phyloP scores from a whole-genome alignment of 805 yeast species.

The Kodamaea neixiangensis region DNA sequence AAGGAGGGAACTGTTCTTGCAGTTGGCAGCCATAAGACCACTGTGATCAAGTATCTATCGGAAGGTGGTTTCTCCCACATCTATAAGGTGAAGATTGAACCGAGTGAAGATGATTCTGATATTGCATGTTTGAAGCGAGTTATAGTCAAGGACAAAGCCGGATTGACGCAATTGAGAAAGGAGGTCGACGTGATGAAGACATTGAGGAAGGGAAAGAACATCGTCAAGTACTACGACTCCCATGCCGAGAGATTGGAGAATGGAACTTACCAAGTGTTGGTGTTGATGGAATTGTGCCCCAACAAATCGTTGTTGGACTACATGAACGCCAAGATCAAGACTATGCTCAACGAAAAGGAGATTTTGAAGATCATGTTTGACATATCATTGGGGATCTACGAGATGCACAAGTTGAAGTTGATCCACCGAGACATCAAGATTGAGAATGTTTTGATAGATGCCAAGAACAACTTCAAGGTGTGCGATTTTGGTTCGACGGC shows the following conservation, averaged over 20 bases:
- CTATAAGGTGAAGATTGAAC: constrained; percentile 60
- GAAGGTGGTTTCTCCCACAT: constrained; percentile 82
- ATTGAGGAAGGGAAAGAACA: constrained; percentile 54
- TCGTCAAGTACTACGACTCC: constrained; percentile 73
- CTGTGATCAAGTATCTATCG: constrained; percentile 37
- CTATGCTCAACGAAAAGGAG: constrained; percentile 75
- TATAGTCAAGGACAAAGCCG: constrained; percentile 68
- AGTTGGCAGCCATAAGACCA: constrained; percentile 44
- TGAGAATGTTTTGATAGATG: constrained; percentile 86
- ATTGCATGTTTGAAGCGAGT: constrained; percentile 74
- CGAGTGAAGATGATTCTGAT: constrained; percentile 45
- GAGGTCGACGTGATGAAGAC: constrained; percentile 82
- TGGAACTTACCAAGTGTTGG: constrained; percentile 76
- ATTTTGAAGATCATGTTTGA: constrained; percentile 83
- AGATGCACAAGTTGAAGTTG: constrained; percentile 79
- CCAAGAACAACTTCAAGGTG: constrained; percentile 67
- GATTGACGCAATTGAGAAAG: constrained; percentile 62
- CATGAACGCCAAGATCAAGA: constrained; percentile 83
- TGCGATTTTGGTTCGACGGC: constrained; percentile 95
- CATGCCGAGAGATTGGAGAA: constrained; percentile 63
- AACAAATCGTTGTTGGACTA: constrained; percentile 83
- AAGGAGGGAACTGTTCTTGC: constrained; percentile 38
- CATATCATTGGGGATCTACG: constrained; percentile 73
- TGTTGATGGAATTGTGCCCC: constrained; percentile 92
- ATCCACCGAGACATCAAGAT: constrained; percentile 94